Evolutionary conservation across 2,329 filamentous ascomycete genomes (phyloP), one percentile per base, ranked within the genome.

Genomic region (Cucurbitaria berberidis): DNA sequence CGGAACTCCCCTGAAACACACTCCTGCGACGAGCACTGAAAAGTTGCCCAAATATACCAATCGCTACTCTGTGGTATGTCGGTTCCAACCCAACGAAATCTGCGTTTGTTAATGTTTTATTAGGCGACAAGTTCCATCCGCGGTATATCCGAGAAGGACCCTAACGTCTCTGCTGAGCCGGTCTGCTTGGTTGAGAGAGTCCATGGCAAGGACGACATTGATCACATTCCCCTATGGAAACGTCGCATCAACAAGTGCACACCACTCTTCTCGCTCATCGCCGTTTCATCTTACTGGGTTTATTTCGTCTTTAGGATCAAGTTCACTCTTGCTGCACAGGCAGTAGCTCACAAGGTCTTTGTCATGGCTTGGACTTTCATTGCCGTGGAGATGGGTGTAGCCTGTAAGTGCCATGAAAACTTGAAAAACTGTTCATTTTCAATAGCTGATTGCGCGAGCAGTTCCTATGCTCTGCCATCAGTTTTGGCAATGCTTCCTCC

Each of bases 281-380:
- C 49, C 11, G 49, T 52, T 13, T 29, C 43, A 16, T 29, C 49
- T 19, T 52, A 52, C 32, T 52, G 49, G 49, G 49, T 52, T 22
- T 52, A 52, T 29, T 52, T 52, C 18, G 43, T 40, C 19, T 52
- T 47, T 21, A 47, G 49, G 22, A 52, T 52, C 49, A 52, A 52
- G 38, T 52, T 43, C 36, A 52, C 49, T 21, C 27, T 52, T 47
- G 49, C 49, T 24, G 49, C 49, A 3, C 49, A 52, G 18, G 35
- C 24, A 16, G 44, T 29, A n/a, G 38, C 38, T 9, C 15, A 32
- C 29, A 47, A 38, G 30, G 18, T 52, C 13, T 52, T 42, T 32
- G 49, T 18, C 11, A 52, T 52, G 49, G 49, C 49, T 8, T 52
- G 49, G 49, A 41, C 49, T 18, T 52, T 52, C 16, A 47, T 52